Evolutionary conservation across 2,329 filamentous ascomycete species (phyloP).

Genomic region (Talaromyces marneffei): DNA sequence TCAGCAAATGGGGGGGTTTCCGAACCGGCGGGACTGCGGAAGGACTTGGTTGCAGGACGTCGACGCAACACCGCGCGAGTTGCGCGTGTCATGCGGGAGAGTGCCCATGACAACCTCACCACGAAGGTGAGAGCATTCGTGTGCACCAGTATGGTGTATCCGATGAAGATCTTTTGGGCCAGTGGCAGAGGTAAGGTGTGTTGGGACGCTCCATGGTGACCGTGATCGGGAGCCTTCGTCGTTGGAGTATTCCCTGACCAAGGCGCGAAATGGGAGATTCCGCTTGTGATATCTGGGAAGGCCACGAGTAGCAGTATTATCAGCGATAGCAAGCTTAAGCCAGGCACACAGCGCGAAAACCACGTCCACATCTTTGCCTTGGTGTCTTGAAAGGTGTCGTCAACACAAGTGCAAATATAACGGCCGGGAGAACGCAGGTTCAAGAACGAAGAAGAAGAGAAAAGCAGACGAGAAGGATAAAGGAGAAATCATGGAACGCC

Average conservation of each 20-base stretch:
- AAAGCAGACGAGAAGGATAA: neutral
- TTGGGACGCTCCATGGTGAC: neutral
- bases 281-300: constrained; percentile 19
- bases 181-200: constrained; percentile 16
- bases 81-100: constrained; percentile 34
- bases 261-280: constrained; percentile 9
- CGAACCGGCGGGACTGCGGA: neutral
- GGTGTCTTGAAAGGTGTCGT: neutral
- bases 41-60: constrained; percentile 10
- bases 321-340: constrained; percentile 26
- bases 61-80: constrained; percentile 20
- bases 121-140: constrained; percentile 56
- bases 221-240: neutral
- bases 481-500: neutral
- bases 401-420: neutral
- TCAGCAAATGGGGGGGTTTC: constrained; percentile 10
- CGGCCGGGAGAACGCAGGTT: neutral
- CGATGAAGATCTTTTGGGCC: constrained; percentile 47
- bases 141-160: constrained; percentile 62
- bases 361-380: constrained; percentile 21
- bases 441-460: neutral
- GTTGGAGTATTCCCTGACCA: constrained; percentile 18
- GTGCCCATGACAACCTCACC: constrained; percentile 45
- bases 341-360: constrained; percentile 27
- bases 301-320: constrained; percentile 19